phyloP scores from a whole-genome alignment of 2,329 filamentous ascomycete species.

The Beauveria brongniartii region DNA sequence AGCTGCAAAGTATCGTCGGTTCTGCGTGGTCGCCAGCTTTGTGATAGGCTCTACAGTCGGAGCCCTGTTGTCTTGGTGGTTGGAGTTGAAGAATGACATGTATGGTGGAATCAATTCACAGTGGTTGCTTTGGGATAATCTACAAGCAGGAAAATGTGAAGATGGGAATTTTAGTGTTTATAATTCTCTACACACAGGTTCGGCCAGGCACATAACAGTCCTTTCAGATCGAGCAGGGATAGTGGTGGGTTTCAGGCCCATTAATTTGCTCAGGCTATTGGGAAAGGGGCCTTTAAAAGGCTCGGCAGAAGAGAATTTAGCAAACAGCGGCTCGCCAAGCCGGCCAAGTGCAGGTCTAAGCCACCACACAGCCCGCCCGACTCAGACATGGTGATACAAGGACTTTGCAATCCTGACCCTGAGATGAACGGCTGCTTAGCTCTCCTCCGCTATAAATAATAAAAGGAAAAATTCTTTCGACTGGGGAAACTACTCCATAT shows the following conservation, averaged over 20 bases:
- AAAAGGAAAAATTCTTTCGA: neutral
- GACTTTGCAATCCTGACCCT: too few species aligned
- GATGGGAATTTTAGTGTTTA: neutral
- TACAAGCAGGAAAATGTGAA: neutral
- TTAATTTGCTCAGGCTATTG: neutral
- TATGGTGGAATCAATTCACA: neutral
- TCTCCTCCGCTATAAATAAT: too few species aligned
- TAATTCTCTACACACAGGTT: neutral
- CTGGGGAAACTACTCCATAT: neutral
- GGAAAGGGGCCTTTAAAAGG: neutral
- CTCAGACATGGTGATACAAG: neutral
- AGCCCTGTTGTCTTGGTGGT: conserved; percentile 3
- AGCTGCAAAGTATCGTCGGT: conserved; percentile 9
- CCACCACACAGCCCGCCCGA: conserved; percentile 7
- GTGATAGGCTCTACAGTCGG: conserved; percentile 8
- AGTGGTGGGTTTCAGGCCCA: neutral
- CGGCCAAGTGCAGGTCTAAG: conserved; percentile 3
- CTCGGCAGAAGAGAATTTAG: neutral
- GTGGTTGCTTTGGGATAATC: neutral
- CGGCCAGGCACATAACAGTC: too few species aligned
- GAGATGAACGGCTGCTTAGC: too few species aligned
- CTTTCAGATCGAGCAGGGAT: too few species aligned
- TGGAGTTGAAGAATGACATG: conserved; percentile 1
- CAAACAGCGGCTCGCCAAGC: neutral
- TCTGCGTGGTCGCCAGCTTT: conserved; percentile 10